Conservation (phyloP, 257 asterid genomes). For the Ballota nigra region DNA sequence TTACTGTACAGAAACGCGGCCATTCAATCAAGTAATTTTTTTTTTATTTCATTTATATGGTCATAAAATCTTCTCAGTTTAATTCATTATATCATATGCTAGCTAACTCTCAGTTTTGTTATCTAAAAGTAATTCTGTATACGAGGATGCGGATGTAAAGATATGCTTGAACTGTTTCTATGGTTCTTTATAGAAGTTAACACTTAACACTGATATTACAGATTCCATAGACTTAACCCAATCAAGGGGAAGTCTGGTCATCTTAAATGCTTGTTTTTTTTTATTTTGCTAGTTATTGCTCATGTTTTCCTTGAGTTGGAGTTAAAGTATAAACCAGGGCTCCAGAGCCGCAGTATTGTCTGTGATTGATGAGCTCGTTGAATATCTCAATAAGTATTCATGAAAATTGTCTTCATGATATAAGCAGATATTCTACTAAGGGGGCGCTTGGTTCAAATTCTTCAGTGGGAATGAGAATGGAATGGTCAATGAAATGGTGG, state of each 20-base stretch:
- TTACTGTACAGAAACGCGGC: conserved; percentile 96
- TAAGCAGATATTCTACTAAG: not conserved
- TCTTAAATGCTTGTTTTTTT: not conserved
- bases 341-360: not conserved
- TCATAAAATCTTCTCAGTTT: not conserved
- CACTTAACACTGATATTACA: not conserved
- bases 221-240: not conserved
- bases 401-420: not conserved
- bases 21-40: conserved; percentile 77
- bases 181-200: no score
- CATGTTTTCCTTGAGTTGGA: not conserved
- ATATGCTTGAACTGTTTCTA: no score
- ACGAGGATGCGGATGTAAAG: not conserved
- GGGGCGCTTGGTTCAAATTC: no score
- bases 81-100: not conserved
- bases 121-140: not conserved
- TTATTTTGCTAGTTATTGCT: not conserved
- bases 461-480: no score
- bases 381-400: not conserved
- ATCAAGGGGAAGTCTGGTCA: not conserved
- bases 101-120: not conserved
- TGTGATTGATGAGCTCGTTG: not conserved
- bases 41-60: not conserved
- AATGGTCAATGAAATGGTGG: no score
- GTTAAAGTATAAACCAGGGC: not conserved